These are phyloP conservation scores for Colletotrichum chrysophilum DNA, from an alignment of 2,329 filamentous ascomycete genomes.

Conservation along the genomic window DNA sequence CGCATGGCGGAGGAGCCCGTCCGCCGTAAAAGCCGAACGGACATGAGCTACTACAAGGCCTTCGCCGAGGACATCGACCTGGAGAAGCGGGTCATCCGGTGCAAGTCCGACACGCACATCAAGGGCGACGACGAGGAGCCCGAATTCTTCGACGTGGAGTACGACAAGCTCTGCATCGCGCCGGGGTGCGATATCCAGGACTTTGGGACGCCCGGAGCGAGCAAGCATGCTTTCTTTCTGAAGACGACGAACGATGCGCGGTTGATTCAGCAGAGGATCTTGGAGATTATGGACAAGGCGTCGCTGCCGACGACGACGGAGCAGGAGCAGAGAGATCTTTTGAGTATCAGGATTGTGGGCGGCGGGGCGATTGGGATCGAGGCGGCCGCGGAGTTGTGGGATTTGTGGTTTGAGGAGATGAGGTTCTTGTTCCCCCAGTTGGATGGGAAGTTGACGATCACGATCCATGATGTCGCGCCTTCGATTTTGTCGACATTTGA, in stretches of 20 bases:
- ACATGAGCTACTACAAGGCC: constrained; percentile 97
- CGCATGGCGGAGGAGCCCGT: constrained; percentile 99
- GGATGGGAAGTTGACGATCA: constrained; percentile 92
- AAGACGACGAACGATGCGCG: constrained; percentile 98
- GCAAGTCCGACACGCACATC: constrained; percentile 90
- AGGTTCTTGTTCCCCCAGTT: constrained; percentile 98
- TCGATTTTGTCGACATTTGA: constrained; percentile 98
- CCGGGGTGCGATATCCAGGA: constrained; percentile 98
- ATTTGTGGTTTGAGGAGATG: constrained; percentile 98
- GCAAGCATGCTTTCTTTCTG: constrained; percentile 94
- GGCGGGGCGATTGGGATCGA: constrained; percentile 97
- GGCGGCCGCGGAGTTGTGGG: constrained; percentile 96
- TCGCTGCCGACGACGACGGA: constrained; percentile 95
- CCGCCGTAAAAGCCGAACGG: constrained; percentile 92
- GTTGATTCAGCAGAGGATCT: constrained; percentile 95
- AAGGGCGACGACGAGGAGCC: constrained; percentile 72
- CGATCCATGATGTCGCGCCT: constrained; percentile 93
- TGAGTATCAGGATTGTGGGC: constrained; percentile 97
- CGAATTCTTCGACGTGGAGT: constrained; percentile 82
- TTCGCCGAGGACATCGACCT: constrained; percentile 95
- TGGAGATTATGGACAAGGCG: constrained; percentile 98
- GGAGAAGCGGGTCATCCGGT: constrained; percentile 83
- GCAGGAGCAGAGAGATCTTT: constrained; percentile 82
- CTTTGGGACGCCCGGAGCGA: constrained; percentile 95
- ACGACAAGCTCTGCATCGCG: constrained; percentile 97